phyloP scores from a whole-genome alignment of 495 filamentous ascomycete species.

The Neurospora tetraspora region DNA sequence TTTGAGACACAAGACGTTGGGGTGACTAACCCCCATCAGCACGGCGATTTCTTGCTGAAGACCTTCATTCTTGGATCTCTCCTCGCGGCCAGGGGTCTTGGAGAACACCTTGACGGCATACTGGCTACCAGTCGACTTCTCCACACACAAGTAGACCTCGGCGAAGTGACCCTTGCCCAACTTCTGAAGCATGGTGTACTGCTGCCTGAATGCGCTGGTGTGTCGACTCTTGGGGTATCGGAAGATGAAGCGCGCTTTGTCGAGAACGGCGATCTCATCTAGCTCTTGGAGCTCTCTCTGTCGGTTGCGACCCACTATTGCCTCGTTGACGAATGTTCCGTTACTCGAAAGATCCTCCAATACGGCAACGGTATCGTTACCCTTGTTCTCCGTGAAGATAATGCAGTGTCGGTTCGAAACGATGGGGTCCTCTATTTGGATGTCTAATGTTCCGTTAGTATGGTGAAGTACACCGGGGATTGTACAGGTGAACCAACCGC shows the following conservation, averaged over 20 bases:
- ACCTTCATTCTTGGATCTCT: slow-evolving; percentile 70
- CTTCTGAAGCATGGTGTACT: slow-evolving; percentile 75
- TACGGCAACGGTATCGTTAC: slow-evolving; percentile 67
- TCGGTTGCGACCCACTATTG: slow-evolving; percentile 83
- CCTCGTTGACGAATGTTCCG: slow-evolving; percentile 92
- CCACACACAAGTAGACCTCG: slow-evolving; percentile 82
- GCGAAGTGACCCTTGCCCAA: slow-evolving; percentile 97
- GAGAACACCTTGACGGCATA: slow-evolving; percentile 95
- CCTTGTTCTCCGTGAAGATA: slow-evolving; percentile 77
- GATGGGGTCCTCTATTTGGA: slow-evolving; percentile 64
- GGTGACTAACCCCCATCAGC: slow-evolving; percentile 90
- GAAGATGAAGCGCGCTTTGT: slow-evolving; percentile 79
- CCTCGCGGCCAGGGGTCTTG: slow-evolving; percentile 65
- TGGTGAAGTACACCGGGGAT: background rate
- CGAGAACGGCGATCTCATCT: slow-evolving; percentile 80
- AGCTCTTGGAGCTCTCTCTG: slow-evolving; percentile 76
- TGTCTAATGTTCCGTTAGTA: slow-evolving; percentile 44
- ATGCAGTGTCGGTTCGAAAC: slow-evolving; percentile 96
- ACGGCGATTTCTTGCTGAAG: slow-evolving; percentile 94
- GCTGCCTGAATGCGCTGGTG: slow-evolving; percentile 70
- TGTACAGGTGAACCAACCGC: slow-evolving; percentile 49
- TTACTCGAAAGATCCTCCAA: slow-evolving; percentile 93
- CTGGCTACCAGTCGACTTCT: slow-evolving; percentile 68
- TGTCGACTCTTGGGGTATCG: slow-evolving; percentile 70
- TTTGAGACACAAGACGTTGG: slow-evolving; percentile 89